Evolutionary conservation across 2,329 filamentous ascomycete species (phyloP).

Genomic region (Aspergillus fumigatus): DNA sequence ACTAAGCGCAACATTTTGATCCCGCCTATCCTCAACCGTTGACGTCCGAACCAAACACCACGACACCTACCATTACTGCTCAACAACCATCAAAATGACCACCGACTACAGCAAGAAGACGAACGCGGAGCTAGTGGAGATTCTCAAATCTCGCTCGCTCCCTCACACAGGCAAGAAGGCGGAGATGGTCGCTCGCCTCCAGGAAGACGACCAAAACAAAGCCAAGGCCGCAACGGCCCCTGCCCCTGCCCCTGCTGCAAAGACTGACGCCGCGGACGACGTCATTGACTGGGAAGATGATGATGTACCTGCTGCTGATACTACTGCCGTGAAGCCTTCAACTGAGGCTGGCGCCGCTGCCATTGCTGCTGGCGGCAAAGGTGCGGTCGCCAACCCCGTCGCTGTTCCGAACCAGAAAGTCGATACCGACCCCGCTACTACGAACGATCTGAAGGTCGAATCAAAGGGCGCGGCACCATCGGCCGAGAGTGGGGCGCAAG

Average conservation of each 20-base stretch:
- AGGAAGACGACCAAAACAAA: conserved; percentile 38
- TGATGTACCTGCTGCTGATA: conserved; percentile 26
- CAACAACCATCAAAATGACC: conserved; percentile 26
- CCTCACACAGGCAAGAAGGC: conserved; percentile 48
- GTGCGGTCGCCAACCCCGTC: conserved; percentile 34
- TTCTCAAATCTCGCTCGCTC: conserved; percentile 46
- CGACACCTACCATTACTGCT: conserved; percentile 1
- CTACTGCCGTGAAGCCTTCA: conserved; percentile 23
- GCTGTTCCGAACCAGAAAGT: conserved; percentile 38
- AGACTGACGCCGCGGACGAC: conserved; percentile 34
- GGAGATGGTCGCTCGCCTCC: conserved; percentile 45
- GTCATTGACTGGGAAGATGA: conserved; percentile 46
- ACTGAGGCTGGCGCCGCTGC: conserved; percentile 29
- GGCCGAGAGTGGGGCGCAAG: conserved; percentile 7
- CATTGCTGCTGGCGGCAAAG: conserved; percentile 37
- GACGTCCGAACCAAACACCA: not conserved
- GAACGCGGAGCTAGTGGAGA: conserved; percentile 46
- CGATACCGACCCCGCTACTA: conserved; percentile 34
- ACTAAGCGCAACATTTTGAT: not conserved
- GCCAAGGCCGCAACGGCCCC: conserved; percentile 9
- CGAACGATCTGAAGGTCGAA: conserved; percentile 36
- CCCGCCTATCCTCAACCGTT: not conserved
- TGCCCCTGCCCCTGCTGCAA: conserved; percentile 17
- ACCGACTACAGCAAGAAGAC: conserved; percentile 49
- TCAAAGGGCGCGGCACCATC: conserved; percentile 16